A percentile compares a stretch with the other conserved stretches of the same genome.
phyloP scores from a whole-genome alignment of 768 basidiomycete genomes.

The Boletus reticuloceps region DNA sequence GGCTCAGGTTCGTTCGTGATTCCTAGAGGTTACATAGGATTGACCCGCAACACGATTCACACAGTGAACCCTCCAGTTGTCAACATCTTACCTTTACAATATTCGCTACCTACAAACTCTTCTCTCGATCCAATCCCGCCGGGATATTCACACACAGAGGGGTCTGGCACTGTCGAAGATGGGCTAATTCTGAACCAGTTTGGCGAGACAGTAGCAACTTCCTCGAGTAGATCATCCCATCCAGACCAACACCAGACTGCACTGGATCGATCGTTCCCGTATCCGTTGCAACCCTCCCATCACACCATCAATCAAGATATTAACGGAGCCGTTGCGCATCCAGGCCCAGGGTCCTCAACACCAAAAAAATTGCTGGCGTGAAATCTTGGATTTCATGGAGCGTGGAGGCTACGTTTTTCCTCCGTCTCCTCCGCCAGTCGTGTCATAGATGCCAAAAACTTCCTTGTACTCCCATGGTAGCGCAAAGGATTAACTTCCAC shows the following conservation, averaged over 20 bases:
- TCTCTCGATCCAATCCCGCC: neutral
- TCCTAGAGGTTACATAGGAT: neutral
- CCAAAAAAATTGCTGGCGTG: neutral
- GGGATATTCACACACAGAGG: conserved; percentile 4
- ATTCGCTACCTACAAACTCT: neutral
- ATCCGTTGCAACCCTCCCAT: neutral
- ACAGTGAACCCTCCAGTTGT: neutral
- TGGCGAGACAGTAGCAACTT: neutral
- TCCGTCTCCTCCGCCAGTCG: neutral
- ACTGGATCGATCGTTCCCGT: neutral
- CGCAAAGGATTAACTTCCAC: neutral
- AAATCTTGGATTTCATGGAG: conserved; percentile 1
- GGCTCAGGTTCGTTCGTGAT: conserved; percentile 9
- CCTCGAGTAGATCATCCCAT: neutral
- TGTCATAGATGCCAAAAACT: neutral
- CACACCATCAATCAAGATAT: neutral
- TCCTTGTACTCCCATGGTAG: conserved; percentile 3
- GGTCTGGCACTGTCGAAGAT: neutral
- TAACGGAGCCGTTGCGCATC: neutral
- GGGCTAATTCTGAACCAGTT: neutral
- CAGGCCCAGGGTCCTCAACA: neutral
- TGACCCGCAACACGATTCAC: neutral
- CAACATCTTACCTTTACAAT: conserved; percentile 4
- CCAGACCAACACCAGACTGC: neutral
- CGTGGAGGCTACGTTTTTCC: neutral